phyloP scores from a whole-genome alignment of 2,329 filamentous ascomycete species.

The Tolypocladium endophyticum region DNA sequence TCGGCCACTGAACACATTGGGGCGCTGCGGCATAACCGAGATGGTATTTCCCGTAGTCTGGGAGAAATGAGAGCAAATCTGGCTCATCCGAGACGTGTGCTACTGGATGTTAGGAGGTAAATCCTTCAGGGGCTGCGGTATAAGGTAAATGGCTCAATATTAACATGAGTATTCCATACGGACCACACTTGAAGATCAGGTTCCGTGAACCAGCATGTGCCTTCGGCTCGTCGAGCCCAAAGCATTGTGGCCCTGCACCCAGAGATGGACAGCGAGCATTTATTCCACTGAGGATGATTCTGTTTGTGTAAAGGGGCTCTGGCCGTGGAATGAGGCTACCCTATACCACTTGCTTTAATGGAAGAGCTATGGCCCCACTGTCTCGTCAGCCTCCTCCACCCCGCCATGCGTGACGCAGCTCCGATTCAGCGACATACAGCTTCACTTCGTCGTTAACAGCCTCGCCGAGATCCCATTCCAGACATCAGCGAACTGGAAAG shows the following conservation, averaged over 20 bases:
- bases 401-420: slow-evolving; percentile 23
- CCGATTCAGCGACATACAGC: slow-evolving; percentile 1
- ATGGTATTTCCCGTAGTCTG: neutral
- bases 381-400: slow-evolving; percentile 10
- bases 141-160: too few species aligned
- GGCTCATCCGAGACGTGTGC: too few species aligned
- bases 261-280: too few species aligned
- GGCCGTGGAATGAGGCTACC: neutral
- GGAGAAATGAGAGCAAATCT: neutral
- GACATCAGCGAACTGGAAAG: neutral
- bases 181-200: too few species aligned
- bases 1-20: neutral
- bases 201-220: too few species aligned
- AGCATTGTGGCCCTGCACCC: too few species aligned
- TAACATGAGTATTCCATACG: too few species aligned
- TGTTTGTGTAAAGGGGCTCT: too few species aligned
- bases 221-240: too few species aligned
- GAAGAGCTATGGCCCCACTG: neutral
- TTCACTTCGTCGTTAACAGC: slow-evolving; percentile 1
- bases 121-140: too few species aligned
- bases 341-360: neutral
- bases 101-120: too few species aligned
- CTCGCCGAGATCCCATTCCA: neutral
- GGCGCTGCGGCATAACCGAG: neutral
- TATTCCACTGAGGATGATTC: too few species aligned